Conservation (phyloP, 2,329 filamentous ascomycete genomes). For the Nemania bipapillata region DNA sequence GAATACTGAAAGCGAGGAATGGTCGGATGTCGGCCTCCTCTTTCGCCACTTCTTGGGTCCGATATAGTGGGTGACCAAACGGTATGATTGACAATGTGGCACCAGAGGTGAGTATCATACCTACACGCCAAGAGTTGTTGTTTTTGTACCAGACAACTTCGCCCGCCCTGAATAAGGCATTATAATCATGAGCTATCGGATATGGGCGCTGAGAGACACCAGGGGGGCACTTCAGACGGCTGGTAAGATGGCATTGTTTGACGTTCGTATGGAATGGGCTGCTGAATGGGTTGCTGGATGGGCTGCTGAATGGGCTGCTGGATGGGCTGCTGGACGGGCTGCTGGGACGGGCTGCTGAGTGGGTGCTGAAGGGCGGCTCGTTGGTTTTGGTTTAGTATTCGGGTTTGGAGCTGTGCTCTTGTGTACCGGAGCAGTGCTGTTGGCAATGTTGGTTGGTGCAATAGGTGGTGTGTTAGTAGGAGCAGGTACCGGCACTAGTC, state of each 20-base stretch:
- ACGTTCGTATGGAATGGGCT: slow-evolving; percentile 8
- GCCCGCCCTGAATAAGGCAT: slow-evolving; percentile 59
- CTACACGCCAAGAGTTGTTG: slow-evolving; percentile 60
- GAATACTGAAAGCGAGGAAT: slow-evolving; percentile 64
- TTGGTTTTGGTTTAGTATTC: slow-evolving; percentile 6
- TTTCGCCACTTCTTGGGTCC: slow-evolving; percentile 55
- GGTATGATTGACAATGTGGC: slow-evolving; percentile 53
- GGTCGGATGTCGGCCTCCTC: slow-evolving; percentile 58
- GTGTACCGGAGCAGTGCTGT: neutral
- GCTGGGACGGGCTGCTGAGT: slow-evolving; percentile 10
- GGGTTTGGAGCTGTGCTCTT: neutral
- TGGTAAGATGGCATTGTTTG: slow-evolving; percentile 17
- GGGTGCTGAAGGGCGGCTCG: neutral
- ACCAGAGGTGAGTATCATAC: slow-evolving; percentile 52
- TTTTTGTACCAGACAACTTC: slow-evolving; percentile 65
- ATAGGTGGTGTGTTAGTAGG: slow-evolving; percentile 1
- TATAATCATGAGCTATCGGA: slow-evolving; percentile 37
- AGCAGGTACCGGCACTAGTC: slow-evolving; percentile 1
- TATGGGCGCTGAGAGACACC: slow-evolving; percentile 13
- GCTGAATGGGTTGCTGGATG: slow-evolving; percentile 2
- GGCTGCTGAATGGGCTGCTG: slow-evolving; percentile 10
- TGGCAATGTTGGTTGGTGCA: neutral
- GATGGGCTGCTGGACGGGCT: slow-evolving; percentile 1
- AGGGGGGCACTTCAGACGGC: neutral
- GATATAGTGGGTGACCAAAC: slow-evolving; percentile 55